These are phyloP conservation scores for Fomitopsis serialis DNA, from an alignment of 768 basidiomycete species.

Conservation along the genomic window DNA sequence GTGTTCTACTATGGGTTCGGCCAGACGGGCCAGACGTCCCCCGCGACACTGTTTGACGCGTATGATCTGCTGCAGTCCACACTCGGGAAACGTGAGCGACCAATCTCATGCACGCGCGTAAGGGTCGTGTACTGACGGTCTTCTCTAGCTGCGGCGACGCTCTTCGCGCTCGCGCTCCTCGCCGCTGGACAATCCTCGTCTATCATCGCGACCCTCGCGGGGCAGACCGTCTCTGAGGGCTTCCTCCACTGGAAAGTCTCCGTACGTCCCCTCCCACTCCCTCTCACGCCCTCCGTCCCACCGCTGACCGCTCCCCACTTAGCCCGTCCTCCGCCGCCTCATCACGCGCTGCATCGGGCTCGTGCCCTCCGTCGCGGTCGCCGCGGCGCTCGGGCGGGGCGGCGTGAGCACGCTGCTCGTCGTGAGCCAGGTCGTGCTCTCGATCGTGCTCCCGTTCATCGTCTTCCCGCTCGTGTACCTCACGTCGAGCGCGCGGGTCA, in stretches of 20 bases:
- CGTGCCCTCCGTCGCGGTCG: conserved; percentile 77
- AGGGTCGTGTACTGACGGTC: background rate
- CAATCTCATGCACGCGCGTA: background rate
- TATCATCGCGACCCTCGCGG: conserved; percentile 84
- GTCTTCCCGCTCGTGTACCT: conserved; percentile 76
- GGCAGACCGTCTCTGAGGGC: conserved; percentile 87
- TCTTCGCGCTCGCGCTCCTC: conserved; percentile 85
- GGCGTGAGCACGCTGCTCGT: conserved; percentile 83
- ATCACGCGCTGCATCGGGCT: conserved; percentile 79
- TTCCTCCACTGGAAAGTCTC: conserved; percentile 85
- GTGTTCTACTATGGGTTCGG: conserved; percentile 63
- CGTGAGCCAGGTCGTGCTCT: conserved; percentile 77
- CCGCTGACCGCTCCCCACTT: conserved; percentile 14
- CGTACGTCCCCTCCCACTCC: conserved; percentile 31
- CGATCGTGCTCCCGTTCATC: conserved; percentile 81
- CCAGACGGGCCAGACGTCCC: conserved; percentile 33
- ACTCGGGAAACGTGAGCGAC: conserved; percentile 59
- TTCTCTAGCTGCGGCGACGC: conserved; percentile 64
- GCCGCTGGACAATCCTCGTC: conserved; percentile 87
- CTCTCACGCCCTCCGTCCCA: conserved; percentile 19
- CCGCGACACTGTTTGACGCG: conserved; percentile 82
- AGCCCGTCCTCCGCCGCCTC: conserved; percentile 77
- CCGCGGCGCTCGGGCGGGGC: conserved; percentile 57
- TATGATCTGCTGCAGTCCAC: conserved; percentile 62
- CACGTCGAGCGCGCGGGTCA: conserved; percentile 60